Evolutionary conservation across 139 green algal genomes (phyloP).

Genomic region (Coccomyxa sp.): DNA sequence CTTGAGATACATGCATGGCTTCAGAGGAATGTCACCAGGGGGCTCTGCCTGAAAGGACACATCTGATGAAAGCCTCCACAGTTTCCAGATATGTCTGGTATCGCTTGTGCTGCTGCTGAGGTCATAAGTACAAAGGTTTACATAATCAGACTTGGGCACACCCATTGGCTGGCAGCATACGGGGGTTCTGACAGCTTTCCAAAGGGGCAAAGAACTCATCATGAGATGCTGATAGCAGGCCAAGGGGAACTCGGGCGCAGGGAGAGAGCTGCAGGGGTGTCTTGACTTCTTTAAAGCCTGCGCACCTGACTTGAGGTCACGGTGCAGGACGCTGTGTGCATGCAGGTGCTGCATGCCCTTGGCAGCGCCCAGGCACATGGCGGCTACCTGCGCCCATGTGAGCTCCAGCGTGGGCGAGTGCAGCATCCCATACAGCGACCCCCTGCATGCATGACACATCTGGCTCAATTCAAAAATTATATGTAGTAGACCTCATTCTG

Average conservation of each 20-base stretch:
- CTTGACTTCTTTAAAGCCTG: not conserved
- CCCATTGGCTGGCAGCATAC: not conserved
- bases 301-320: slow-evolving; percentile 40
- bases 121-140: not conserved
- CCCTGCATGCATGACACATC: slow-evolving; percentile 13
- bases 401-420: slow-evolving; percentile 32
- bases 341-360: slow-evolving; percentile 62
- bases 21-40: not conserved
- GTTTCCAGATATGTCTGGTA: too few relatives aligned
- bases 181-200: not conserved
- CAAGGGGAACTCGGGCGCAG: not conserved
- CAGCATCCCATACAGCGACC: slow-evolving; percentile 52
- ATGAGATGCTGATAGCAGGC: not conserved
- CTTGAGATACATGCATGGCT: not conserved
- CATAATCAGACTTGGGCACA: not conserved
- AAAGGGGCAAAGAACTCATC: not conserved
- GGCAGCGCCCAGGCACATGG: slow-evolving; percentile 49
- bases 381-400: slow-evolving; percentile 33
- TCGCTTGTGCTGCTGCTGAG: not conserved
- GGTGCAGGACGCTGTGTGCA: slow-evolving; percentile 43
- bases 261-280: not conserved
- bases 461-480: not conserved
- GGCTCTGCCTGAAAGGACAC: too few relatives aligned
- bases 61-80: too few relatives aligned
- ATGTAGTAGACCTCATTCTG: not conserved